Evolutionary conservation across 805 yeast genomes (phyloP), one percentile per base, ranked within the genome.

Genomic region (Lipomyces kockii): DNA sequence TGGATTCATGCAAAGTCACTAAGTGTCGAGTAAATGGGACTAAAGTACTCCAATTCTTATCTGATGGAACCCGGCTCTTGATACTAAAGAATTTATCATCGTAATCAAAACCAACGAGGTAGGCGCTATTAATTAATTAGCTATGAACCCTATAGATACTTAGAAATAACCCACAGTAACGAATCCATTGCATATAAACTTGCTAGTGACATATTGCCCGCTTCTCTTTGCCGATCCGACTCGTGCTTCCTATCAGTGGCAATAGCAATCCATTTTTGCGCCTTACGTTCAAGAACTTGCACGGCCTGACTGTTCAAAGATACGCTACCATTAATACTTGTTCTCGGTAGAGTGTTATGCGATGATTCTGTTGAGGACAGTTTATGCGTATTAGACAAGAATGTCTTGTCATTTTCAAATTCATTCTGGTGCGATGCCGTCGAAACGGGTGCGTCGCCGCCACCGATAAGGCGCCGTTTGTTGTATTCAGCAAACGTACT

Each of bases 171-270:
- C 12, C 62, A 76, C 55, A 82, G 68, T 20, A 82, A 63, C 7
- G 83, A 75, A 70, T 82, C 85, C 64, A 82, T 69, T 11, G 77
- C 75, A 5, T 76, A 69, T 5, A 81, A 76, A 2, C 78, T 75
- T 0, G 83, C 80, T n/a, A 72, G 71, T 9, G 71, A 71, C 34
- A 68, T 71, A 59, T 78, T 68, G 7, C 77, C 71, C 2, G 70
- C 68, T 12, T 70, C 63, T 55, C 72, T 71, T 12, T 77, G 77
- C 1, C 74, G 65, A 67, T 82, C 84, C 14, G 81, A 75, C 53
- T 77, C 79, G 72, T 80, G 83, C 68, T 82, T 82, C 65, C 79
- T 76, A 7, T 72, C 69, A 7, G 80, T 74, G 0, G 83, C 83
- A 17, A 74, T 67, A 22, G 74, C 74, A 25, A 77, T 70, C 84